Evolutionary conservation across 176 grass and related monocot genomes (phyloP), one percentile per base, ranked within the genome.

Genomic region (Areca catechu): DNA sequence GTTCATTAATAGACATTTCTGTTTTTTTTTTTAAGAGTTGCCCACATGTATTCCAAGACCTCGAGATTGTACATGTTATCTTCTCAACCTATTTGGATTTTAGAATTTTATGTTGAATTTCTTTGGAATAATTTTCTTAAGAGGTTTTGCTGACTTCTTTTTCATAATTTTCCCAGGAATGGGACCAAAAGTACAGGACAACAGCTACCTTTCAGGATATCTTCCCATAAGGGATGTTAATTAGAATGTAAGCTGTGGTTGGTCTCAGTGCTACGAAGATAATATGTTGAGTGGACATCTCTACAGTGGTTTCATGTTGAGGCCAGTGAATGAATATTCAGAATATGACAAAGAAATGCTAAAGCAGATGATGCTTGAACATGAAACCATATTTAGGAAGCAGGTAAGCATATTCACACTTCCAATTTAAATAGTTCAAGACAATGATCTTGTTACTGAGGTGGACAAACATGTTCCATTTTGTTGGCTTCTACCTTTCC

Each of bases 371-470:
- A 92, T 98, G 75, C 80, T 98, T 74, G 80, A 88, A 62, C 93
- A 98, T 80, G 93, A 98, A 67, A 78, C 82, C 70, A 76, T 82
- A 66, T 98, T 92, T 66, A 85, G 76, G 71, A 74, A 86, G 61
- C 93, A 98, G 82, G 90, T 95, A 53, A 66, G 54, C 63, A 56
- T 37, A 50, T 74, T 74, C 22, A 20, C 52, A 68, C 49, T 20
- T 25, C 27, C 22, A 71, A 61, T 1, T 10, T 56, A 54, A 47
- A 3, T 48, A 76, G 27, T 50, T 20, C n/a, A 6, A 19, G 0
- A 12, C 14, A 18, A 24, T 4, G 10, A 17, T 59, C 24, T 52
- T n/a, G 21, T 20, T 5, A 54, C 37, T 48, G 37, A 59, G 63
- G 25, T 22, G 25, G 14, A 22, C 54, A 12, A 43, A 43, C 34